phyloP scores from a whole-genome alignment of 495 filamentous ascomycete genomes.

The Xylaria acuta region DNA sequence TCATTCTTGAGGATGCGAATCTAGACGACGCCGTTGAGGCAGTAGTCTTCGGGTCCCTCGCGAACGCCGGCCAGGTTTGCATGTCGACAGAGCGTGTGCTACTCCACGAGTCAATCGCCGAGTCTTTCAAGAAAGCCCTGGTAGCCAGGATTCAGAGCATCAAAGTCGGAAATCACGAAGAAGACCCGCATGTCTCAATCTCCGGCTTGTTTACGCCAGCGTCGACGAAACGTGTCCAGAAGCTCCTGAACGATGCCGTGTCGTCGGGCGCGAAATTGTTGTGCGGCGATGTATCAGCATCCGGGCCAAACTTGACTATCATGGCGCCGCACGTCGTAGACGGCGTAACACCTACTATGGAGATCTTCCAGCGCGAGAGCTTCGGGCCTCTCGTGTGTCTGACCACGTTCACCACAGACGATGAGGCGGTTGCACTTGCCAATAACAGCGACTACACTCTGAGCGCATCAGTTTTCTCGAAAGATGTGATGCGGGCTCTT shows the following conservation, averaged over 20 bases:
- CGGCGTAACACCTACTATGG: slow-evolving; percentile 38
- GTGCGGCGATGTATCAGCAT: slow-evolving; percentile 35
- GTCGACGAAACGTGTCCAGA: slow-evolving; percentile 61
- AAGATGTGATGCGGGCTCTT: slow-evolving; percentile 40
- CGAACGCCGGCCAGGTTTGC: slow-evolving; percentile 45
- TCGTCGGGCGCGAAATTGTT: slow-evolving; percentile 43
- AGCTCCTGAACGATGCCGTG: slow-evolving; percentile 61
- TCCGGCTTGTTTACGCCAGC: slow-evolving; percentile 61
- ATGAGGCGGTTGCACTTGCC: slow-evolving; percentile 43
- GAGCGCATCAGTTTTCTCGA: slow-evolving; percentile 43
- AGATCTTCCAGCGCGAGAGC: slow-evolving; percentile 41
- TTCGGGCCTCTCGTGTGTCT: slow-evolving; percentile 46
- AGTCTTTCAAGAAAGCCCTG: slow-evolving; percentile 37
- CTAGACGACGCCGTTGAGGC: slow-evolving; percentile 44
- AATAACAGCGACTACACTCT: slow-evolving; percentile 45
- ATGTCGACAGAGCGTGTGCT: slow-evolving; percentile 48
- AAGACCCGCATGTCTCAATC: slow-evolving; percentile 49
- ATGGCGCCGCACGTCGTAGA: slow-evolving; percentile 42
- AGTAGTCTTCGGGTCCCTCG: slow-evolving; percentile 39
- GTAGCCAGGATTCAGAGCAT: slow-evolving; percentile 30
- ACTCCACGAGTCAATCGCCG: slow-evolving; percentile 37
- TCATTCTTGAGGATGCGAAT: slow-evolving; percentile 44
- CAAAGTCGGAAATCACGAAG: slow-evolving; percentile 41
- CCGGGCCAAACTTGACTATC: slow-evolving; percentile 39
- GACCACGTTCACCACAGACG: slow-evolving; percentile 36